Base-by-base conservation (phyloP, 1,284 basidiomycete genomes). In the Xerocomus minutiporus region DNA sequence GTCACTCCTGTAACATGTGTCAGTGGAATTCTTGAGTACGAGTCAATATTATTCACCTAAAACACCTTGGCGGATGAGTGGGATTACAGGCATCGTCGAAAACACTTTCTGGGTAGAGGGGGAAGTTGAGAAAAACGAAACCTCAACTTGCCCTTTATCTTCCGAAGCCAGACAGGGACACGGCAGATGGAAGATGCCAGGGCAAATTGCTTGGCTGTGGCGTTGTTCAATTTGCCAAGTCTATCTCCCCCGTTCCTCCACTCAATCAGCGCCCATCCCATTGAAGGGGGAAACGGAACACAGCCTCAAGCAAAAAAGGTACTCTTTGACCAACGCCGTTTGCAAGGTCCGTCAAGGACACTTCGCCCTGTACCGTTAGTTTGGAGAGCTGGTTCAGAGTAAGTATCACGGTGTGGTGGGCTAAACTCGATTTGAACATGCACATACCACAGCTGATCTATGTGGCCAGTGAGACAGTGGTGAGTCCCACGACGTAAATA, bases 81-180 rank as follows among this genome's bases (percentile, higher is more conserved):
- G 38, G 34, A 68, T 32, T 2, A 47, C 20, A 5, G 13, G 28
- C 64, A 70, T 68, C 13, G 48, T 65, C 20, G 35, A 45, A 36
- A 20, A 17, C 9, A 23, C 36, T 39, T n/a, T 8, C 31, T 48
- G 31, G 41, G 9, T 12, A 25, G 47, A 53, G 44, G 41, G 26
- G 35, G 12, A 13, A 36, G 25, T 42, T n/a, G 17, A 29, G 34
- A 8, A 25, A 31, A 12, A 8, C 13, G 9, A 8, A 12, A 7
- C 9, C n/a, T 7, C 8, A 3, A 25, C 12, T 4, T 36, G 15
- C 38, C 31, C 26, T 60, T 61, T 56, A 61, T 55, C 29, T 20
- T 36, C 15, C 7, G 46, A 26, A 15, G 41, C 26, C 41, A 51
- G 50, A 28, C 20, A 51, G 44, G 8, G 28, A 35, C 20, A 46